Percentiles rank a stretch among this genome's conserved stretches.
Conservation (phyloP, 1,284 basidiomycete species). For the Tremellales sp. region DNA sequence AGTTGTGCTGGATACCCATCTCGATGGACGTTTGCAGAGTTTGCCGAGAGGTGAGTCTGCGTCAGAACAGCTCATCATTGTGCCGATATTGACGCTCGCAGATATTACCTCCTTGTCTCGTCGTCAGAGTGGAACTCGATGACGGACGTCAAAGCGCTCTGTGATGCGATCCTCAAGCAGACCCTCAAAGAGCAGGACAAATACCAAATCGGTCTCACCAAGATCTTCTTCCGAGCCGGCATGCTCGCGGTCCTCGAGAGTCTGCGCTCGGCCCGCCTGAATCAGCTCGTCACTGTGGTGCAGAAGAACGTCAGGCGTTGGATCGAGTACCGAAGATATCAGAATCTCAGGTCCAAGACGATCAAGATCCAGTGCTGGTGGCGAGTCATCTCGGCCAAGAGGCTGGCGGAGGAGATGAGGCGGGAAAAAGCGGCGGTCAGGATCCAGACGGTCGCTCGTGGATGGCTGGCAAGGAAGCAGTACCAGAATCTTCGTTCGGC, state of each 20-base stretch:
- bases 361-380: constrained; percentile 92
- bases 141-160: constrained; percentile 75
- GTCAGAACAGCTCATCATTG: background rate
- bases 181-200: constrained; percentile 92
- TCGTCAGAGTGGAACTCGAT: constrained; percentile 73
- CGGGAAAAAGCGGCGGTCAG: constrained; percentile 69
- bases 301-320: constrained; percentile 94
- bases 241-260: constrained; percentile 98
- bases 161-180: constrained; percentile 74
- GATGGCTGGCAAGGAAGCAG: constrained; percentile 67
- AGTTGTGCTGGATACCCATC: constrained; percentile 98
- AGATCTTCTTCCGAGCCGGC: constrained; percentile 99
- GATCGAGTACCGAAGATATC: constrained; percentile 78
- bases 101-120: constrained; percentile 93
- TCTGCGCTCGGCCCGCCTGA: constrained; percentile 78
- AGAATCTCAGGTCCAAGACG: constrained; percentile 64
- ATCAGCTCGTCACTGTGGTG: constrained; percentile 85
- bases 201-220: constrained; percentile 93
- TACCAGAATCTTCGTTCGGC: constrained; percentile 64
- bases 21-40: constrained; percentile 98
- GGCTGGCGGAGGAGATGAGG: constrained; percentile 66
- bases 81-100: constrained; percentile 36
- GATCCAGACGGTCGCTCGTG: constrained; percentile 70
- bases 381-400: constrained; percentile 75
- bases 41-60: constrained; percentile 81